Evolutionary conservation across 345 rosid genomes (phyloP).

Genomic region (Eucalyptus sp.): DNA sequence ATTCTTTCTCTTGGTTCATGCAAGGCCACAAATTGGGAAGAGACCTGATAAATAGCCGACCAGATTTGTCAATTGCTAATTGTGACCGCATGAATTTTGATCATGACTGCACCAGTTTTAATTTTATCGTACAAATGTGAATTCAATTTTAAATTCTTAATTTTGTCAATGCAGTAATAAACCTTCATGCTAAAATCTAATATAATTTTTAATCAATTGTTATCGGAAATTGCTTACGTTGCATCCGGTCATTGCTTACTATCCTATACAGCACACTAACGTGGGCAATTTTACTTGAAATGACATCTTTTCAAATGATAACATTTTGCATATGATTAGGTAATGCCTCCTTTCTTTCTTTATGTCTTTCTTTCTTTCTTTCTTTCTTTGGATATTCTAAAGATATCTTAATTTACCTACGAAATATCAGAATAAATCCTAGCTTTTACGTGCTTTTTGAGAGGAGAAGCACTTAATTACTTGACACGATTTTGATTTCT

Average conservation of each 20-base stretch:
- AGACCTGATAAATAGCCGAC: neutral
- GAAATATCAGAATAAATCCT: too few species aligned
- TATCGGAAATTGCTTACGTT: fast-evolving
- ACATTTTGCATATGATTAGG: neutral
- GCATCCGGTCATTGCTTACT: fast-evolving
- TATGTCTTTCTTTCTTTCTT: too few species aligned
- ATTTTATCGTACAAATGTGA: neutral
- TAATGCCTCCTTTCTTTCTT: too few species aligned
- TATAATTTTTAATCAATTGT: neutral
- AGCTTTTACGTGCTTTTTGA: fast-evolving
- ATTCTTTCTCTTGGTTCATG: neutral
- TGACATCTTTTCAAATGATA: neutral
- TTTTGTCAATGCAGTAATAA: fast-evolving
- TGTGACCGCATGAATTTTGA: neutral
- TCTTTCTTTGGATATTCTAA: too few species aligned
- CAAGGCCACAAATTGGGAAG: neutral
- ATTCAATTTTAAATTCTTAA: neutral
- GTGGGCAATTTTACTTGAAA: fast-evolving
- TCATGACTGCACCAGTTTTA: neutral
- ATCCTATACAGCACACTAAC: neutral
- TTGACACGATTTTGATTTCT: neutral
- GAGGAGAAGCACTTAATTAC: neutral
- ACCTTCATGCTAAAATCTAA: fast-evolving
- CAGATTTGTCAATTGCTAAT: neutral
- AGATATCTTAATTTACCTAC: neutral